These are phyloP conservation scores for Ophiostoma sp. DNA, from an alignment of 2,329 filamentous ascomycete species.

Conservation along the genomic window DNA sequence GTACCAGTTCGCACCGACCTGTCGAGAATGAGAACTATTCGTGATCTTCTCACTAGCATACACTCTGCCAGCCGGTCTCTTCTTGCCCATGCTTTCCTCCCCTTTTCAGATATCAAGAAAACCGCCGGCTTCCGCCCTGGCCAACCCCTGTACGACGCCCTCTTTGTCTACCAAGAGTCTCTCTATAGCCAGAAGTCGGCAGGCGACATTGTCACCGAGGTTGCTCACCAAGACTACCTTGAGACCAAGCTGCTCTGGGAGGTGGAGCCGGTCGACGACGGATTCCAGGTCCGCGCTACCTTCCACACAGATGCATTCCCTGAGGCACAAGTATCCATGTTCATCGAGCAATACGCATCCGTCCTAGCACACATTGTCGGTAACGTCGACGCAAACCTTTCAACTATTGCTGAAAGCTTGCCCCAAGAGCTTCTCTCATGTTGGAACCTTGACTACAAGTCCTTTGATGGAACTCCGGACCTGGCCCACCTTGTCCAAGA, in stretches of 20 bases:
- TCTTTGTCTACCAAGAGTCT: conserved; percentile 83
- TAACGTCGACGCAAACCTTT: conserved; percentile 30
- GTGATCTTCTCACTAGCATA: conserved; percentile 57
- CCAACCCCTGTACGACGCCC: conserved; percentile 63
- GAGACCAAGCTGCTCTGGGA: conserved; percentile 75
- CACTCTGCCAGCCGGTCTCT: conserved; percentile 61
- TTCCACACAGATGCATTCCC: conserved; percentile 48
- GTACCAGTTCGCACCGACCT: conserved; percentile 65
- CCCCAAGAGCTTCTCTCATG: conserved; percentile 40
- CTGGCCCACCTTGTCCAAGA: conserved; percentile 51
- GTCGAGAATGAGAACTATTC: conserved; percentile 43
- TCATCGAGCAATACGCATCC: conserved; percentile 58
- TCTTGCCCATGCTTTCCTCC: conserved; percentile 57
- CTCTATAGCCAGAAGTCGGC: conserved; percentile 37
- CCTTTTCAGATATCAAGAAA: conserved; percentile 65
- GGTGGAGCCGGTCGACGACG: conserved; percentile 55
- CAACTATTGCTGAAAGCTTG: conserved; percentile 30
- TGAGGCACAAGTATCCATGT: conserved; percentile 45
- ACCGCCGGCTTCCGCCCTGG: conserved; percentile 49
- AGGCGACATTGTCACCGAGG: conserved; percentile 43
- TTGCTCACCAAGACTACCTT: conserved; percentile 61
- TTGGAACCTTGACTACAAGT: conserved; percentile 40
- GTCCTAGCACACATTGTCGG: conserved; percentile 35
- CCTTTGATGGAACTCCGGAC: conserved; percentile 37
- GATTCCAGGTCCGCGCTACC: conserved; percentile 41